A percentile compares a stretch with the other conserved stretches of the same genome.
Evolutionary conservation across 768 basidiomycete genomes (phyloP).

Genomic region (Phlegmacium glaucopus): DNA sequence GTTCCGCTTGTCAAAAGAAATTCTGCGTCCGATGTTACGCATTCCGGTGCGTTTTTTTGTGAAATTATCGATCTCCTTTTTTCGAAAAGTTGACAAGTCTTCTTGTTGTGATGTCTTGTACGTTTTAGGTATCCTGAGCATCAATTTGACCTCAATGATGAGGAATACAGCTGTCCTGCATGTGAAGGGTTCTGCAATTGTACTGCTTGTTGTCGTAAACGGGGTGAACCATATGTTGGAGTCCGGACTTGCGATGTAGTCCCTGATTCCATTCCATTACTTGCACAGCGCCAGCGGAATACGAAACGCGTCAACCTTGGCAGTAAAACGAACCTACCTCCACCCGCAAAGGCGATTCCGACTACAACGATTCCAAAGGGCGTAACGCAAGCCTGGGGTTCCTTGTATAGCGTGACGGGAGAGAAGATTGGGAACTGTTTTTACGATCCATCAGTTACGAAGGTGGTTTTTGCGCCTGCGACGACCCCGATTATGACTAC

Average conservation of each 20-base stretch:
- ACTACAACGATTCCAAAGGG: no score
- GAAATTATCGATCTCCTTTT: background rate
- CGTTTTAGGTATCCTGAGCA: slow-evolving; percentile 26
- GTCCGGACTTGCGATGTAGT: slow-evolving; percentile 9
- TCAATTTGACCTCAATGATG: slow-evolving; percentile 12
- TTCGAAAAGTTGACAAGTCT: background rate
- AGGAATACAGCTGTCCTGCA: slow-evolving; percentile 38
- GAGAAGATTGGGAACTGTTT: no score
- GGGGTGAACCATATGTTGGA: slow-evolving; percentile 45
- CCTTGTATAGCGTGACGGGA: no score
- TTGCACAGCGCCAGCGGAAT: background rate
- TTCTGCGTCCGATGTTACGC: slow-evolving; percentile 14
- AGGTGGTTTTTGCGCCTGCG: no score
- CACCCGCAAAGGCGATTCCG: no score
- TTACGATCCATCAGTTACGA: no score
- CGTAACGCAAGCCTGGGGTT: no score
- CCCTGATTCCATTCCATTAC: background rate
- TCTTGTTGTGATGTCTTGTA: background rate
- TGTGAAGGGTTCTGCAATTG: slow-evolving; percentile 49
- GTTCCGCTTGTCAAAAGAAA: slow-evolving; percentile 12
- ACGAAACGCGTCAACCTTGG: background rate
- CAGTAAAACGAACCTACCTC: background rate
- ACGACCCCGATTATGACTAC: background rate
- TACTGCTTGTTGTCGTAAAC: slow-evolving; percentile 36
- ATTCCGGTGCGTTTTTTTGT: slow-evolving; percentile 14